phyloP scores from a whole-genome alignment of 1,284 basidiomycete genomes.

The Chiua sp. region DNA sequence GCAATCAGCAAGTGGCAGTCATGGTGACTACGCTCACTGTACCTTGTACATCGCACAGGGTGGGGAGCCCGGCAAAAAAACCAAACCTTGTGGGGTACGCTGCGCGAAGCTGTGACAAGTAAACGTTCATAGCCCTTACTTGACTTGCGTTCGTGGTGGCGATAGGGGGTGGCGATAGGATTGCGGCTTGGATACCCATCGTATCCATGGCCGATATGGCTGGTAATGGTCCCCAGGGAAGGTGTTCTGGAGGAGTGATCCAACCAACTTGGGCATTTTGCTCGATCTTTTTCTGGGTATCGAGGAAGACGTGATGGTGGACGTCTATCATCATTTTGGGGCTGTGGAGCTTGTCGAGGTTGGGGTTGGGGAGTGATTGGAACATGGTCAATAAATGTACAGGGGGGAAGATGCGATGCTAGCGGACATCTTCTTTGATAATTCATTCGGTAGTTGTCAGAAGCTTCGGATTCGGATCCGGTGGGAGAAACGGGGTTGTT shows the following conservation, averaged over 20 bases:
- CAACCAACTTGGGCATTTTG: constrained; percentile 57
- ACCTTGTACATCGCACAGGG: constrained; percentile 65
- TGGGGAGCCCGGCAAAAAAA: constrained; percentile 68
- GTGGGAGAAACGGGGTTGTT: constrained; percentile 12
- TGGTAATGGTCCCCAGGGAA: constrained; percentile 66
- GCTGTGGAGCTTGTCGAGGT: background rate
- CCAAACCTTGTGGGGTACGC: constrained; percentile 61
- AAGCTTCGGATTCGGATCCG: constrained; percentile 21
- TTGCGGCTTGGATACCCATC: constrained; percentile 57
- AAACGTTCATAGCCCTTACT: constrained; percentile 53
- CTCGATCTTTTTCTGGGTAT: constrained; percentile 49
- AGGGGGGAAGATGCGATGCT: background rate
- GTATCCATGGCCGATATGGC: constrained; percentile 65
- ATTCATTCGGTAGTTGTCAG: constrained; percentile 14
- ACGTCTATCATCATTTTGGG: constrained; percentile 56
- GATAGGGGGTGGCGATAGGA: constrained; percentile 71
- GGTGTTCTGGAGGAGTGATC: constrained; percentile 61
- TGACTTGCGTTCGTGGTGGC: constrained; percentile 47
- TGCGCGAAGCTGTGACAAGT: constrained; percentile 51
- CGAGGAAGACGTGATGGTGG: constrained; percentile 74
- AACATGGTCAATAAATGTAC: constrained; percentile 18
- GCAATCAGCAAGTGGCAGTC: constrained; percentile 9
- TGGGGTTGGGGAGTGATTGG: constrained; percentile 9
- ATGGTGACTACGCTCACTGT: constrained; percentile 12
- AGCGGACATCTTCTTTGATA: constrained; percentile 15